Evolutionary conservation across 1,284 basidiomycete species (phyloP), one percentile per base, ranked within the genome.

Genomic region (Lentinula novae-zelandiae): DNA sequence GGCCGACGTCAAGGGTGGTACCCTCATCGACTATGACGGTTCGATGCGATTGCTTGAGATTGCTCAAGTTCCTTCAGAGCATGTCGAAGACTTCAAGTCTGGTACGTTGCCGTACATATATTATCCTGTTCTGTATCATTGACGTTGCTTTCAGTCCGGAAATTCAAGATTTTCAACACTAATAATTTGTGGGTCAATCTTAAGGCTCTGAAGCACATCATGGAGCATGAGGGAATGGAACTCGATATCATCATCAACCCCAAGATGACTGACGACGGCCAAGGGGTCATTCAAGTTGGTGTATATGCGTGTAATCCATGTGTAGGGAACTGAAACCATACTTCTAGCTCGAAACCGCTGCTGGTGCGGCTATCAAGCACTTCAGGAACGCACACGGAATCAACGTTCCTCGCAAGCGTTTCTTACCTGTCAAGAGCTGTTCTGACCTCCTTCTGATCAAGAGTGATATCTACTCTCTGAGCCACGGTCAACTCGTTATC

Each of bases 1-100:
- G 84, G 97, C 97, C 62, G 96, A 99, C 75, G 90, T 99, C 79
- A 99, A 99, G 82, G 97, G 97, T 84, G 97, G 97, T 78, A 99
- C 97, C 57, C 84, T 97, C 69, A 95, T 98, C 72, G 93, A 98
- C 75, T 98, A 98, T 74, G 93, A 99, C 54, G 97, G 96, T 62
- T 89, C 87, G 48, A 87, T 98, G 64, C 90, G 96, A 67, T 82
- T 99, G 51, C 90, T 99, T 65, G 97, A 99, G 81, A 96, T 99
- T 64, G 97, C 97, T 20, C 97, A 99, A 77, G 97, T 99, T 27
- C 95, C 97, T 48, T 92, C 90, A 55, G 97, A 99, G 76, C 97
- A 99, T 73, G 87, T 96, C 57, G 96, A 99, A 75, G 96, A 99
- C 77, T 98, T 98, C 87, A 98, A 98, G 79, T 93, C 92, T 12